These are phyloP conservation scores for Acrodontium crateriforme DNA, from an alignment of 2,329 filamentous ascomycete species.

Conservation along the genomic window DNA sequence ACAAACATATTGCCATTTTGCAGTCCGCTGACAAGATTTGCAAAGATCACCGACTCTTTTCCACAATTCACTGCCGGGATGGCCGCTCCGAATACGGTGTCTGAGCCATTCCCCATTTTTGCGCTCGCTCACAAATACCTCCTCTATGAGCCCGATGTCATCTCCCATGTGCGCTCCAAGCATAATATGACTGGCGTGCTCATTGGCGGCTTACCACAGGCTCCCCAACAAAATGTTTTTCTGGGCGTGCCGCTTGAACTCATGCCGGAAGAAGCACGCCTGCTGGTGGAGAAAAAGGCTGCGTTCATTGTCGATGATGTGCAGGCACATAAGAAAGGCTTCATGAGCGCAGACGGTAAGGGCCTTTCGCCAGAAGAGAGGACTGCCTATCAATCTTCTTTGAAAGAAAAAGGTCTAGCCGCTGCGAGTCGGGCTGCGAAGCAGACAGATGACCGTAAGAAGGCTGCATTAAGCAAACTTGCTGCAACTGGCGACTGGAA, in stretches of 20 bases:
- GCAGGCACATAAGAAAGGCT: constrained; percentile 50
- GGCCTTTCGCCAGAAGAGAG: constrained; percentile 43
- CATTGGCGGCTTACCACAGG: constrained; percentile 77
- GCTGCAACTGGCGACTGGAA: constrained; percentile 24
- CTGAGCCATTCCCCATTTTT: constrained; percentile 62
- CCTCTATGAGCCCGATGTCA: constrained; percentile 73
- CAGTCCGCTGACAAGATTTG: constrained; percentile 1
- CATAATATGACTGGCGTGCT: constrained; percentile 79
- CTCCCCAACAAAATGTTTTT: constrained; percentile 90
- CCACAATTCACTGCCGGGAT: no score
- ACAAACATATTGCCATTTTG: no score
- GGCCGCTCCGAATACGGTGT: no score
- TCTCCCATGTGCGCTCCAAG: constrained; percentile 61
- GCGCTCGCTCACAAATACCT: constrained; percentile 69
- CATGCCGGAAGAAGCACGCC: constrained; percentile 74
- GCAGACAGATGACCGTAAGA: constrained; percentile 36
- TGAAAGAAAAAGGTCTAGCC: constrained; percentile 41
- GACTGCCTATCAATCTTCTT: constrained; percentile 44
- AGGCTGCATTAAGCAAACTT: constrained; percentile 37
- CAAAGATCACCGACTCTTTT: constrained; percentile 4
- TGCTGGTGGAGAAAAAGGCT: constrained; percentile 63
- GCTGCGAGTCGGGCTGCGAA: constrained; percentile 33
- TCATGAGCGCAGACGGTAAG: constrained; percentile 37
- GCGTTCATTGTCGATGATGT: constrained; percentile 73
- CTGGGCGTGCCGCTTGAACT: constrained; percentile 78